phyloP scores from a whole-genome alignment of 2,329 filamentous ascomycete genomes.

The Gliomastix tumulicola region DNA sequence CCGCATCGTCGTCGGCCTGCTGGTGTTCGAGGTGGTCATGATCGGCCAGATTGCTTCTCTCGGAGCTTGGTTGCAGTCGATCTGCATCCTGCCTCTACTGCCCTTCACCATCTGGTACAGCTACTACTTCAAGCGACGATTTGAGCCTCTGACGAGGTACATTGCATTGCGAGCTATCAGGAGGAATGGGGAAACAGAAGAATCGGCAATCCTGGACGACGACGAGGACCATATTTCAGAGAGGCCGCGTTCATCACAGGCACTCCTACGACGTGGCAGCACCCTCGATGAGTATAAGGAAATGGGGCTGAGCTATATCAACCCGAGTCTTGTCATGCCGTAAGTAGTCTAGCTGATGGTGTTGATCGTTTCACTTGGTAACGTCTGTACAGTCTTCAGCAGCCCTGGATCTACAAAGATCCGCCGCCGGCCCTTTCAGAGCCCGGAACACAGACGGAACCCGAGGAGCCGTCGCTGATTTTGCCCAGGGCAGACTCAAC shows the following conservation, averaged over 20 bases:
- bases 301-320: conserved; percentile 63
- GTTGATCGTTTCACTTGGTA: conserved; percentile 2
- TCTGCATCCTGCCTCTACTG: conserved; percentile 69
- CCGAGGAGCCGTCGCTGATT: conserved; percentile 16
- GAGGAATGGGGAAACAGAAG: conserved; percentile 36
- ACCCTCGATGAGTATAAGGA: conserved; percentile 70
- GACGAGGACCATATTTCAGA: conserved; percentile 31
- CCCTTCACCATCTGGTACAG: conserved; percentile 82
- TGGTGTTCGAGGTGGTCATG: conserved; percentile 89
- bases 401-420: conserved; percentile 61
- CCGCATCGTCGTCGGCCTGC: conserved; percentile 75
- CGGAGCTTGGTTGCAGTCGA: conserved; percentile 64
- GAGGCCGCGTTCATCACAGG: conserved; percentile 26
- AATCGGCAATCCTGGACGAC: conserved; percentile 20
- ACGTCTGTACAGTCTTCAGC: conserved; percentile 44
- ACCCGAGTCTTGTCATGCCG: conserved; percentile 65
- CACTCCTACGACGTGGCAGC: conserved; percentile 44
- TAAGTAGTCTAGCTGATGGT: conserved; percentile 34
- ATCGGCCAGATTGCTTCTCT: conserved; percentile 75
- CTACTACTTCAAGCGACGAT: conserved; percentile 72
- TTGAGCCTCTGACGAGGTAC: conserved; percentile 83
- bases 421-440: conserved; percentile 32
- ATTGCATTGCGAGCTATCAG: conserved; percentile 86
- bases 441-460: conserved; percentile 16
- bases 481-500: conserved; percentile 24